Percentiles rank a stretch among this genome's conserved stretches.
phyloP scores from a whole-genome alignment of 1,284 basidiomycete genomes.

The Meripilus lineatus region DNA sequence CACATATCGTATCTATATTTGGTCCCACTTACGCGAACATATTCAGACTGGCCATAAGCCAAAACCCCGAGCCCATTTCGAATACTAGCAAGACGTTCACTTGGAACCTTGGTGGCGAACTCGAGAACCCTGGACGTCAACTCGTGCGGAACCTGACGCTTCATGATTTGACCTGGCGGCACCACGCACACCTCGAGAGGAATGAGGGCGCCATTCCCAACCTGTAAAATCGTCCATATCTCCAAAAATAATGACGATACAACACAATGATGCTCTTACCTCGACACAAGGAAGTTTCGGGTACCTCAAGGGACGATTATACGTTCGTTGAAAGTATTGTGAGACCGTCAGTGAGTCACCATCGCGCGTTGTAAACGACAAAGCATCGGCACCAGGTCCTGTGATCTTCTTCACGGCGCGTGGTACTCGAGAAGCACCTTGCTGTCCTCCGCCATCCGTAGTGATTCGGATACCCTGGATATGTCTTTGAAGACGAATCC shows the following conservation, averaged over 20 bases:
- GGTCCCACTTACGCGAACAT: conserved; percentile 39
- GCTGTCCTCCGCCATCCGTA: conserved; percentile 8
- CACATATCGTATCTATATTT: not conserved
- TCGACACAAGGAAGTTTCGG: conserved; percentile 63
- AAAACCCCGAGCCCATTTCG: conserved; percentile 52
- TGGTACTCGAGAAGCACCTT: conserved; percentile 11
- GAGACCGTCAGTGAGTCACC: conserved; percentile 53
- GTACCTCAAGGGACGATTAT: conserved; percentile 46
- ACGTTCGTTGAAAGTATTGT: conserved; percentile 49
- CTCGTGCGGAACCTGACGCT: conserved; percentile 66
- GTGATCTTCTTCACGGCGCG: conserved; percentile 50
- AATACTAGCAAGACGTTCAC: conserved; percentile 58
- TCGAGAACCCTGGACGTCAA: conserved; percentile 61
- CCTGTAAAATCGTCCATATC: conserved; percentile 31
- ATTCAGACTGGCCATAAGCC: conserved; percentile 67
- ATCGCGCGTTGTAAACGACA: conserved; percentile 51
- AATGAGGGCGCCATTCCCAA: conserved; percentile 60
- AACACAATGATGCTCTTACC: conserved; percentile 31
- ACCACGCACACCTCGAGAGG: conserved; percentile 67
- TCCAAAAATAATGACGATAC: not conserved
- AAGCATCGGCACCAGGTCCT: conserved; percentile 40
- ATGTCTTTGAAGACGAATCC: conserved; percentile 56
- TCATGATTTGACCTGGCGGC: conserved; percentile 66
- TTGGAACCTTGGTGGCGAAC: conserved; percentile 66
- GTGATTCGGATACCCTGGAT: conserved; percentile 52